Percentiles rank a stretch among this genome's conserved stretches.
Conservation (phyloP, 2,329 filamentous ascomycete genomes). For the Trichoderma endophyticum region DNA sequence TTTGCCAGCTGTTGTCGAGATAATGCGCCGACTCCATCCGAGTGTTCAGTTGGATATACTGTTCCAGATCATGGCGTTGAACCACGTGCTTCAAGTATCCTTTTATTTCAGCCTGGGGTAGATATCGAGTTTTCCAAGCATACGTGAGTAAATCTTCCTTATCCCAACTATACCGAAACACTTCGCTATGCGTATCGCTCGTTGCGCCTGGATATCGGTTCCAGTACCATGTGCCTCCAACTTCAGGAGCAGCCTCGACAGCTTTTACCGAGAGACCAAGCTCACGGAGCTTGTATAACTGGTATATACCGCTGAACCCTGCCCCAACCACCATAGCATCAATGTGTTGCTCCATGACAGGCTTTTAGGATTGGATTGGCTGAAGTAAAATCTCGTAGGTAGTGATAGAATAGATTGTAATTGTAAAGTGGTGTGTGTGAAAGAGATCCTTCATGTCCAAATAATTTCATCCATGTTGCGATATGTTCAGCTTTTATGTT, state of each 20-base stretch:
- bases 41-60: background rate
- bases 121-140: background rate
- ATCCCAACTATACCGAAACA: background rate
- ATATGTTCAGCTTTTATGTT: background rate
- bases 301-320: background rate
- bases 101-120: background rate
- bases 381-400: background rate
- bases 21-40: background rate
- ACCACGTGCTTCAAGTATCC: background rate
- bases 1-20: background rate
- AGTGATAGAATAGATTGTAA: background rate
- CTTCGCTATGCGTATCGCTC: background rate
- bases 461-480: background rate
- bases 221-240: background rate
- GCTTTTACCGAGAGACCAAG: background rate
- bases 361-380: background rate
- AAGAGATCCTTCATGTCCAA: background rate
- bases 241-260: background rate
- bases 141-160: background rate
- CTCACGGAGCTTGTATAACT: background rate
- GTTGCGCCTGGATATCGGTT: background rate
- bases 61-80: background rate
- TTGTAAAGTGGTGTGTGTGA: background rate
- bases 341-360: background rate
- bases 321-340: background rate